Percentiles rank a stretch among this genome's conserved stretches.
These are phyloP conservation scores for Homolaphlyctis polyrhiza DNA, from an alignment of 371 early-diverging fungal species.

Conservation along the genomic window DNA sequence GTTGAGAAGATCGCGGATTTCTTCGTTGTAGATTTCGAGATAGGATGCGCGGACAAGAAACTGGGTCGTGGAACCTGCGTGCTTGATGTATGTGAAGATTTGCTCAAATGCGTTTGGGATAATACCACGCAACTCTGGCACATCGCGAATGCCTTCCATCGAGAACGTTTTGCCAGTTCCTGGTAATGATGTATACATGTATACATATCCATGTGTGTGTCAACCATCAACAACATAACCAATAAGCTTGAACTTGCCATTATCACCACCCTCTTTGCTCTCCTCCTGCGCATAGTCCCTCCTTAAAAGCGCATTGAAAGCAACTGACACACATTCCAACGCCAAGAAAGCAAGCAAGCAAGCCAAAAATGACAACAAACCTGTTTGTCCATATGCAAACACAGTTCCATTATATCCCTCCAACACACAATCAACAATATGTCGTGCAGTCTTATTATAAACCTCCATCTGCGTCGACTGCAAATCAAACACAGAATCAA, in stretches of 20 bases:
- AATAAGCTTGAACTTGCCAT: no score
- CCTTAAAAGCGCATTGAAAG: no score
- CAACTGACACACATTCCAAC: no score
- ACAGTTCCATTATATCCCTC: constrained; percentile 82
- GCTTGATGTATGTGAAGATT: constrained; percentile 43
- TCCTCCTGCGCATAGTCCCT: no score
- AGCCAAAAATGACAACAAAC: neutral
- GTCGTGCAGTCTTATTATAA: constrained; percentile 53
- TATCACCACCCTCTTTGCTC: no score
- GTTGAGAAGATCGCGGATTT: constrained; percentile 77
- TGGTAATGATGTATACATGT: neutral
- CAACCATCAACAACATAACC: neutral
- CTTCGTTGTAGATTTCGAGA: constrained; percentile 91
- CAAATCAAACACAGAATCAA: constrained; percentile 49
- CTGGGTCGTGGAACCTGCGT: constrained; percentile 39
- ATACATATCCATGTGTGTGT: neutral
- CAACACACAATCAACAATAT: constrained; percentile 68
- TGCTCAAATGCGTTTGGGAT: constrained; percentile 50
- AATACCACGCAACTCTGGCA: constrained; percentile 50
- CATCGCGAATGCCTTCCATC: constrained; percentile 52
- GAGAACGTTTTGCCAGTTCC: constrained; percentile 39
- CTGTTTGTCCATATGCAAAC: constrained; percentile 69
- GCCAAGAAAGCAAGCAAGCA: no score
- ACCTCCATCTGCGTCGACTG: constrained; percentile 42
- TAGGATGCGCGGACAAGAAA: constrained; percentile 76